Evolutionary conservation across 176 grass and related monocot genomes (phyloP), one percentile per base, ranked within the genome.

Genomic region (Triticum monococcum): DNA sequence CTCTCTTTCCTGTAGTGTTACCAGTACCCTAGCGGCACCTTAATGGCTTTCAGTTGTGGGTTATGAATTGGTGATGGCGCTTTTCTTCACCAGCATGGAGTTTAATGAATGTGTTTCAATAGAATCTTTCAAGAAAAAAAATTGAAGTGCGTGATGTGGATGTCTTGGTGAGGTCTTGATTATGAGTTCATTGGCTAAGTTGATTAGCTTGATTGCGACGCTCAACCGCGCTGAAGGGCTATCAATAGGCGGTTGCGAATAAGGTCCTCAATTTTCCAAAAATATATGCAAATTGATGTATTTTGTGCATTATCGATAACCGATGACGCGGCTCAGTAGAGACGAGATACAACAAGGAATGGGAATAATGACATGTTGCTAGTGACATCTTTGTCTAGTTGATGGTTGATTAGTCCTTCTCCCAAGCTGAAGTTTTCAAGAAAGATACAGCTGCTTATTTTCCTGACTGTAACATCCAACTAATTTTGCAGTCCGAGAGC

Each of bases 401-500:
- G 22, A 18, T 70, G 26, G 4, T 11, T 5, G 16, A 17, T 41
- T 56, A 32, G 38, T 67, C 63, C n/a, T 38, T 72, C 22, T 48
- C 5, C 33, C 14, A 68, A 28, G 24, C 69, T 64, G n/a, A 46
- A 33, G 12, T 61, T n/a, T 64, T 59, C 57, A 75, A 9, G 13
- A 74, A 74, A 50, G 14, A 24, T 8, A 9, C 5, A 22, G 25
- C 43, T 71, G 43, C 61, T 85, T 68, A 31, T 80, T 85, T 43
- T 9, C 67, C 30, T 50, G 43, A 67, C 7, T 60, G 66, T 60
- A 75, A 13, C 68, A 79, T 84, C 48, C 31, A 48, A 72, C 18
- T 82, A 24, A 72, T 75, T 32, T 90, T 79, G 81, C 88, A 98
- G 96, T 92, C 91, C 31, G 96, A 94, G 80, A 98, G 96, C 77